A percentile compares a stretch with the other conserved stretches of the same genome.
phyloP scores from a whole-genome alignment of 371 early-diverging fungal genomes.

The Mortierella sp. region DNA sequence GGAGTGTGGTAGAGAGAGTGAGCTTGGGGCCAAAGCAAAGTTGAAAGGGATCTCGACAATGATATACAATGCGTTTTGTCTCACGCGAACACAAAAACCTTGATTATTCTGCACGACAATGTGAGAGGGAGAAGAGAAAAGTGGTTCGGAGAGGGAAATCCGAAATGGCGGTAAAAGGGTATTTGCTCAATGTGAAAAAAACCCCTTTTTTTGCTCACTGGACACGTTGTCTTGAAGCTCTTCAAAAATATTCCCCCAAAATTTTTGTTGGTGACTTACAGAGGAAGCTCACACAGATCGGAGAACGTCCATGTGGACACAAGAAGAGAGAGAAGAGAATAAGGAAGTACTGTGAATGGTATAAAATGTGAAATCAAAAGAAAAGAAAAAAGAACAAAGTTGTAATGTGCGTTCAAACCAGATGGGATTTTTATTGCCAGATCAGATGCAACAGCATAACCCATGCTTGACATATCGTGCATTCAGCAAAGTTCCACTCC shows the following conservation, averaged over 20 bases:
- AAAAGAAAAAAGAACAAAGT: neutral
- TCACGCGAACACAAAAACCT: too few species aligned
- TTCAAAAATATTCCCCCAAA: neutral
- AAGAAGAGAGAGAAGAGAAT: neutral
- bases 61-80: neutral
- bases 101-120: too few species aligned
- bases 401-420: too few species aligned
- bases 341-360: neutral
- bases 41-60: neutral
- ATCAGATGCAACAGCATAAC: too few species aligned
- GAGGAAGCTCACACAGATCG: neutral
- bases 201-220: neutral
- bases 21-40: too few species aligned
- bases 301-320: neutral
- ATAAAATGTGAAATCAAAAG: neutral
- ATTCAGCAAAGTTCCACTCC: neutral
- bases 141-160: neutral
- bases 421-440: too few species aligned
- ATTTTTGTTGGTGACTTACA: neutral
- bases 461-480: neutral
- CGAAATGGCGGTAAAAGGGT: neutral
- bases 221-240: neutral
- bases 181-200: neutral
- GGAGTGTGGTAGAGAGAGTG: too few species aligned
- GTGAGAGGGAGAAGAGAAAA: neutral